These are phyloP conservation scores for Pleodorina starrii DNA, from an alignment of 139 green algal species.

Conservation along the genomic window DNA sequence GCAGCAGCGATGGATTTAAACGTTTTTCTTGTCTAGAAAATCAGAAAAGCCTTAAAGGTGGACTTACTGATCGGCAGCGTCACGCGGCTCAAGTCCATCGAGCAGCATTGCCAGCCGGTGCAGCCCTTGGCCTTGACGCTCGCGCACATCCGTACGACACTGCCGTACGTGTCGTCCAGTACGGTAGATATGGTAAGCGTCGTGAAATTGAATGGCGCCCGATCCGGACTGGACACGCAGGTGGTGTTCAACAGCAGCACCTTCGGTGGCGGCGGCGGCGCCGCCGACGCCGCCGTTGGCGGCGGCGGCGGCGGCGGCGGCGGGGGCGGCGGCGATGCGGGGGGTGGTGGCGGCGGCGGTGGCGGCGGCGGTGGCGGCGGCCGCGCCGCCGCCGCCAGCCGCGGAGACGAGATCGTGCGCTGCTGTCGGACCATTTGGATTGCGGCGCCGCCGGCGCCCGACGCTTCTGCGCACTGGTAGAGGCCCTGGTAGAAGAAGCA, in stretches of 20 bases:
- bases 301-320: not conserved
- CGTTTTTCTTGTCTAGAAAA: too few relatives aligned
- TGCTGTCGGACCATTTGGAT: not conserved
- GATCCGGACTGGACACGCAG: too few relatives aligned
- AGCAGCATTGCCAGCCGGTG: not conserved
- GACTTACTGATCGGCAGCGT: not conserved
- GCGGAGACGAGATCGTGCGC: not conserved
- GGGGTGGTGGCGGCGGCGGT: not conserved
- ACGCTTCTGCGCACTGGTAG: not conserved
- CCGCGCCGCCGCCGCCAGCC: not conserved
- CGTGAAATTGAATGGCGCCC: too few relatives aligned
- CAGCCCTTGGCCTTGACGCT: not conserved
- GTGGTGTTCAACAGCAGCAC: not conserved
- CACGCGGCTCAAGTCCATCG: not conserved
- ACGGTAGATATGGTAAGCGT: too few relatives aligned
- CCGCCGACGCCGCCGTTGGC: not conserved
- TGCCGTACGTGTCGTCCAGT: too few relatives aligned
- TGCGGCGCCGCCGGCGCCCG: not conserved
- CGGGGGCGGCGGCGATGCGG: not conserved
- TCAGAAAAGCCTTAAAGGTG: too few relatives aligned
- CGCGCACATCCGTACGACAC: not conserved
- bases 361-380: not conserved
- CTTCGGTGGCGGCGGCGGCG: not conserved
- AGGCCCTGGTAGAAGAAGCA: not conserved
- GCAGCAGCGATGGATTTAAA: too few relatives aligned